These are phyloP conservation scores for Diutina sp. DNA, from an alignment of 1,139 yeast species.

Conservation along the genomic window DNA sequence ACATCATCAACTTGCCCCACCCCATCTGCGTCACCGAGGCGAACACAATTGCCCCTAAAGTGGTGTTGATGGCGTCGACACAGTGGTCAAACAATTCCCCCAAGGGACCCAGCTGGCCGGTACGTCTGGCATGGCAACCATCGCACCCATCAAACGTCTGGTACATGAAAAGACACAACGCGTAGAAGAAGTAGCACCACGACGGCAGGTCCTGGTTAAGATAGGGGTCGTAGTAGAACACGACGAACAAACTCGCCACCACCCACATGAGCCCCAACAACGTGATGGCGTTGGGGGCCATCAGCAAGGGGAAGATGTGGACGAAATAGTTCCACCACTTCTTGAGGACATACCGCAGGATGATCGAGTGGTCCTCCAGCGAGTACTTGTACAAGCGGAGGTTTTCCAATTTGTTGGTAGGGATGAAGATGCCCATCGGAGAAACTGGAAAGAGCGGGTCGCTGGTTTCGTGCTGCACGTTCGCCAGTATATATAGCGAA, in stretches of 20 bases:
- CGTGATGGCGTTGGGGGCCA: slow-evolving; percentile 88
- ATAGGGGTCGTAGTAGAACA: slow-evolving; percentile 64
- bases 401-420: slow-evolving; percentile 44
- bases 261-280: slow-evolving; percentile 66
- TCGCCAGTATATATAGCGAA: not conserved
- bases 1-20: slow-evolving; percentile 45
- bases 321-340: slow-evolving; percentile 74
- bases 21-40: slow-evolving; percentile 68
- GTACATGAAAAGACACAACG: slow-evolving; percentile 74
- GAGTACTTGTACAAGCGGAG: slow-evolving; percentile 57
- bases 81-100: slow-evolving; percentile 95
- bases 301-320: slow-evolving; percentile 60
- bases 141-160: slow-evolving; percentile 97
- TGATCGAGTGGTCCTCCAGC: slow-evolving; percentile 71
- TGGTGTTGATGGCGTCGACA: slow-evolving; percentile 82
- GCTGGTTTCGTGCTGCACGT: not conserved
- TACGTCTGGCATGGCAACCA: slow-evolving; percentile 86
- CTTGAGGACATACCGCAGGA: slow-evolving; percentile 63
- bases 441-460: not conserved
- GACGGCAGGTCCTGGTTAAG: slow-evolving; percentile 49
- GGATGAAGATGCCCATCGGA: slow-evolving; percentile 63
- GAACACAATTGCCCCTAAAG: slow-evolving; percentile 62
- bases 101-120: slow-evolving; percentile 89
- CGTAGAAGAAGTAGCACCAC: slow-evolving; percentile 76
- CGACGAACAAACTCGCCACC: slow-evolving; percentile 47